phyloP scores from a whole-genome alignment of 2,329 filamentous ascomycete genomes.

The Coleophoma cylindrospora region DNA sequence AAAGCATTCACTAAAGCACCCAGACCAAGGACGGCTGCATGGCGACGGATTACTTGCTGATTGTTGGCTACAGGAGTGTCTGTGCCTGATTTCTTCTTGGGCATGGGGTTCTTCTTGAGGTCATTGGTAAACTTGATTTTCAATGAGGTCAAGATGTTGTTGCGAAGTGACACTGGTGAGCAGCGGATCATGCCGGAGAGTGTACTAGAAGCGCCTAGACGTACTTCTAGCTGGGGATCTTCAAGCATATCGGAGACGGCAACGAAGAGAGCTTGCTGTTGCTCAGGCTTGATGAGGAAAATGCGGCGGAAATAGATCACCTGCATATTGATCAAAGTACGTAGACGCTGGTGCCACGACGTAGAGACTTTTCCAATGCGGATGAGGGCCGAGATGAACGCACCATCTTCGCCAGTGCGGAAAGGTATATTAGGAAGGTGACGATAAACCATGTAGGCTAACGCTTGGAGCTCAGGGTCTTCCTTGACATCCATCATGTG shows the following conservation, averaged over 20 bases:
- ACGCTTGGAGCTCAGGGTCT: slow-evolving; percentile 87
- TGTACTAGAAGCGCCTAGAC: slow-evolving; percentile 86
- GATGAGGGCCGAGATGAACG: slow-evolving; percentile 82
- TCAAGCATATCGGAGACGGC: slow-evolving; percentile 95
- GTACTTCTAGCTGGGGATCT: slow-evolving; percentile 88
- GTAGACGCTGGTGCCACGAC: slow-evolving; percentile 93
- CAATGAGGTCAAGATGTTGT: slow-evolving; percentile 69
- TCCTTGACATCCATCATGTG: slow-evolving; percentile 99
- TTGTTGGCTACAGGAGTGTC: slow-evolving; percentile 68
- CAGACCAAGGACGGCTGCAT: slow-evolving; percentile 87
- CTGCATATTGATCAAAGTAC: slow-evolving; percentile 96
- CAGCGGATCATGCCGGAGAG: slow-evolving; percentile 97
- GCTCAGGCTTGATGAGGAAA: slow-evolving; percentile 72
- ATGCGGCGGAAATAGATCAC: slow-evolving; percentile 96
- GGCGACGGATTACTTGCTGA: slow-evolving; percentile 73
- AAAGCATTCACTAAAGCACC: slow-evolving; percentile 92
- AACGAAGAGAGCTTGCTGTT: slow-evolving; percentile 78
- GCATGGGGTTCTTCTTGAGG: slow-evolving; percentile 80
- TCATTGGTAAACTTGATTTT: slow-evolving; percentile 74
- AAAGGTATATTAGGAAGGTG: slow-evolving; percentile 95
- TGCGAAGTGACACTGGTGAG: slow-evolving; percentile 75
- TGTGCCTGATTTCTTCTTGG: slow-evolving; percentile 64
- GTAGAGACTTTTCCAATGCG: slow-evolving; percentile 77
- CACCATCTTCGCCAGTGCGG: slow-evolving; percentile 75
- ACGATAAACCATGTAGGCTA: slow-evolving; percentile 95